Evolutionary conservation across 441 rosid species (phyloP).

Genomic region (Iberis amara): DNA sequence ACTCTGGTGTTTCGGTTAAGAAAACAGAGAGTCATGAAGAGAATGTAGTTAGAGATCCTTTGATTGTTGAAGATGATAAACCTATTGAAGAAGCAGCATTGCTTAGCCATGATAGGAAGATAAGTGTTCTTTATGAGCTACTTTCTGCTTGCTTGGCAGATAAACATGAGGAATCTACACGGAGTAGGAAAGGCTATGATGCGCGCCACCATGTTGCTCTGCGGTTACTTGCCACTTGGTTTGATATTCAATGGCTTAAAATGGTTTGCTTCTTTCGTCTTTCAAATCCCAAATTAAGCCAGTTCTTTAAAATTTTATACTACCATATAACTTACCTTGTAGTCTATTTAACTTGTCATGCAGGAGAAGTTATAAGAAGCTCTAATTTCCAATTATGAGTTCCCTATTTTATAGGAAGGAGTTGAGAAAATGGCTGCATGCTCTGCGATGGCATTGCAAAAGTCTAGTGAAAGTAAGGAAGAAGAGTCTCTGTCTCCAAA

Average conservation of each 20-base stretch:
- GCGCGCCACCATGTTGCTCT: constrained; percentile 83
- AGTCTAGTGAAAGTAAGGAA: constrained; percentile 44
- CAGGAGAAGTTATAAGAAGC: too few species aligned
- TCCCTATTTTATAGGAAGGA: constrained; percentile 48
- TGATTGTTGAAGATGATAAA: constrained; percentile 32
- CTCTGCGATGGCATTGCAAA: constrained; percentile 63
- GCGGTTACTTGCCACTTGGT: constrained; percentile 70
- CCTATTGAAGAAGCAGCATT: constrained; percentile 50
- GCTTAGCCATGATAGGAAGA: constrained; percentile 56
- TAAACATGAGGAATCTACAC: constrained; percentile 37
- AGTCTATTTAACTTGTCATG: too few species aligned
- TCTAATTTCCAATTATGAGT: too few species aligned
- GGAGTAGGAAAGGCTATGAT: constrained; percentile 66
- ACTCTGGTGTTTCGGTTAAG: constrained; percentile 27
- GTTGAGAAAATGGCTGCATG: constrained; percentile 69
- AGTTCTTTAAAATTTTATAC: not conserved
- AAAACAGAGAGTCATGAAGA: constrained; percentile 17
- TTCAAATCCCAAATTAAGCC: not conserved
- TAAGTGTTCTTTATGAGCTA: constrained; percentile 65
- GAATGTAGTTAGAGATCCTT: constrained; percentile 10
- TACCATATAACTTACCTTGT: too few species aligned
- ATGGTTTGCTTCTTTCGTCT: constrained; percentile 45
- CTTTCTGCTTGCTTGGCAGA: constrained; percentile 76
- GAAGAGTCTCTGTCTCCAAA: constrained; percentile 38
- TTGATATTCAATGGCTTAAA: constrained; percentile 58